These are phyloP conservation scores for Termitomyces sp. DNA, from an alignment of 768 basidiomycete genomes.

Conservation along the genomic window DNA sequence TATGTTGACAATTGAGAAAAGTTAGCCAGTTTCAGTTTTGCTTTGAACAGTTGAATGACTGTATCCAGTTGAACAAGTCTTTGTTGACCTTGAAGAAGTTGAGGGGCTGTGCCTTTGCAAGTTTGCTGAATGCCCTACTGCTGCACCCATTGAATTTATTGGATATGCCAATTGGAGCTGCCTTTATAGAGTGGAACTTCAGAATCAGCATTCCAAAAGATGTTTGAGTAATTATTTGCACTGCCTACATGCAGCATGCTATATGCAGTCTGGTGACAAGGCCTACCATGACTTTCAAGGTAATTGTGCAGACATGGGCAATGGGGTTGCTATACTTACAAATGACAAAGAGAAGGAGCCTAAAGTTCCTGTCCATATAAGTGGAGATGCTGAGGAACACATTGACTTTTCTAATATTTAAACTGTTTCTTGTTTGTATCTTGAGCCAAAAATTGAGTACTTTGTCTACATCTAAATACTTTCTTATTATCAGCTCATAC, in stretches of 20 bases:
- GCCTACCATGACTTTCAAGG: not conserved
- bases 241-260: conserved; percentile 7
- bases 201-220: conserved; percentile 9
- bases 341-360: not conserved
- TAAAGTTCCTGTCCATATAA: no score
- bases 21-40: no score
- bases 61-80: not conserved
- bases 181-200: conserved; percentile 13
- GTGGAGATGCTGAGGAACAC: no score
- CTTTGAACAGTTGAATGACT: no score
- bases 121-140: not conserved
- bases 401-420: no score
- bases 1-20: not conserved
- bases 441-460: no score
- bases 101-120: not conserved
- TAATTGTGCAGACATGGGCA: not conserved
- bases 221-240: conserved; percentile 9
- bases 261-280: conserved; percentile 2
- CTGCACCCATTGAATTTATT: not conserved
- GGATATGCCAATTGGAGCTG: conserved; percentile 3
- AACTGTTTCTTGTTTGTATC: no score
- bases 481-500: no score
- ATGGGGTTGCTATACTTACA: not conserved
- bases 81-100: not conserved
- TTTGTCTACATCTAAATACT: no score